Evolutionary conservation across 352 stramenopile species (phyloP).

Genomic region (Pythium guiyangense): DNA sequence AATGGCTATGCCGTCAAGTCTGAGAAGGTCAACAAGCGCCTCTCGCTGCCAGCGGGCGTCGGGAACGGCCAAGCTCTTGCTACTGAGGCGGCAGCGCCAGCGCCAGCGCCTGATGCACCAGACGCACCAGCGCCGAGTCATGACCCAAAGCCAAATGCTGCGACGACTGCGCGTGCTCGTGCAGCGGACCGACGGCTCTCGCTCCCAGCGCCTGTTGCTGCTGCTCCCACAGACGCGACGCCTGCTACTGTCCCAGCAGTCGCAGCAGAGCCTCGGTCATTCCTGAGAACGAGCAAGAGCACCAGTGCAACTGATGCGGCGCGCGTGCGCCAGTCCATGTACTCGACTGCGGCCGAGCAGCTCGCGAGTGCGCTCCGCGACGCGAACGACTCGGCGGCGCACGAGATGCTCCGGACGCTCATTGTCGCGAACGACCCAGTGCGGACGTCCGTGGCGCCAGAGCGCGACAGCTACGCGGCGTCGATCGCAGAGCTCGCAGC

Average conservation of each 20-base stretch:
- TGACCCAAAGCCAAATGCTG: no score
- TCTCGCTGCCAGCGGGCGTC: background rate
- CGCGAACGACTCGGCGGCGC: background rate
- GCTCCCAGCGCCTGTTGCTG: no score
- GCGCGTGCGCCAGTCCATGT: background rate
- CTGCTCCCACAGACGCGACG: no score
- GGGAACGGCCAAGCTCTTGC: background rate
- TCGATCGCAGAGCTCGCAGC: constrained; percentile 8
- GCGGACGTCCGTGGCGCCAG: background rate
- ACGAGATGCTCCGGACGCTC: constrained; percentile 7
- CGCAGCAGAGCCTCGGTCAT: no score
- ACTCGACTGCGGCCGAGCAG: background rate
- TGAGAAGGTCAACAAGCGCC: background rate
- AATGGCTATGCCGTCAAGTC: background rate
- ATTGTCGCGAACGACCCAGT: background rate
- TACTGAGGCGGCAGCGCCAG: background rate
- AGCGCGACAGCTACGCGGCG: constrained; percentile 5
- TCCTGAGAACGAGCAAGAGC: background rate
- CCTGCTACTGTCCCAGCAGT: no score
- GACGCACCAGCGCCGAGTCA: background rate
- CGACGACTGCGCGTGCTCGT: no score
- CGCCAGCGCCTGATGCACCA: background rate
- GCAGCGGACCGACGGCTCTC: no score
- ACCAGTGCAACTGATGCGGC: background rate
- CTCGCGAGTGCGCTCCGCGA: background rate